Evolutionary conservation across 2,329 filamentous ascomycete species (phyloP), one percentile per base, ranked within the genome.

Genomic region (Didymella pinodella): DNA sequence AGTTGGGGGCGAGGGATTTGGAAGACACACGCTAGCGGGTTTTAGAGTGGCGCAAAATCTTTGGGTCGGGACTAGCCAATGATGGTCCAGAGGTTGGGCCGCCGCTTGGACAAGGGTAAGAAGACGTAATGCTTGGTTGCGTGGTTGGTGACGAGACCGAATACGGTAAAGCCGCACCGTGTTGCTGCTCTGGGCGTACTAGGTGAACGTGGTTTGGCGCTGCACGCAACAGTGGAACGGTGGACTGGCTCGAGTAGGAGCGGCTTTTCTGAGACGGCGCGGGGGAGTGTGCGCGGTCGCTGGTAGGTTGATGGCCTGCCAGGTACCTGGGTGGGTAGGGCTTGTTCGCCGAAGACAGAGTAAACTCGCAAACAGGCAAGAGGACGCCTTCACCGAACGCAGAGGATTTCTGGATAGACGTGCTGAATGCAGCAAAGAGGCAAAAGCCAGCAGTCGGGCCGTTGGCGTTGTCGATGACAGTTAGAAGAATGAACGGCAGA

Each of bases 111-210:
- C 67, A 64, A 62, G 67, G 62, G 51, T 54, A 65, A 66, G 46
- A 56, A 56, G 74, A 76, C 70, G 75, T 76, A 77, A 76, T 77
- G 66, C 61, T 62, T n/a, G 62, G 64, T 63, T 34, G 57, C 31
- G 59, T 65, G 61, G 65, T 61, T 64, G 63, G 66, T 66, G 65
- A 69, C 65, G 64, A 65, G 22, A 48, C 62, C 38, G 57, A 68
- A 71, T 69, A 10, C 66, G 72, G 70, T 73, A 73, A 69, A 69
- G 66, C 72, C 74, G 74, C 74, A 71, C 73, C 70, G 69, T 67
- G 63, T 49, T 67, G 64, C 64, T 69, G 69, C 60, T 67, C 65
- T 71, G 61, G 72, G 57, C 59, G 61, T 61, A 57, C 67, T 69
- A 69, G 61, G 59, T 51, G 41, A 52, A 49, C 48, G 57, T 54